These are phyloP conservation scores for Huntiella bhutanensis DNA, from an alignment of 2,329 filamentous ascomycete species.

Conservation along the genomic window DNA sequence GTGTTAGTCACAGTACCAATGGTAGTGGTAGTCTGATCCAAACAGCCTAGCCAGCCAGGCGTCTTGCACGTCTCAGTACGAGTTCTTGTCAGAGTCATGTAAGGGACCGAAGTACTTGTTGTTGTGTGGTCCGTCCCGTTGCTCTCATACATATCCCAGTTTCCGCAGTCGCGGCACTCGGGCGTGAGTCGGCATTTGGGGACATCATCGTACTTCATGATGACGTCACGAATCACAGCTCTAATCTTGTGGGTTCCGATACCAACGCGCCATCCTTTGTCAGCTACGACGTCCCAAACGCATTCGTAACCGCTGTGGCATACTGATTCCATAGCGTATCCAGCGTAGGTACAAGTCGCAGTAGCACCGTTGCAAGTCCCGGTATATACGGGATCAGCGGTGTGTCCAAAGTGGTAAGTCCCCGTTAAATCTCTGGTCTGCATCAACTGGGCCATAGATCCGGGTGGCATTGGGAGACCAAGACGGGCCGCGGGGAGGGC, in stretches of 20 bases:
- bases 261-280: constrained; percentile 82
- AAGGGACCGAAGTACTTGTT: constrained; percentile 28
- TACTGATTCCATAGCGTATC: constrained; percentile 83
- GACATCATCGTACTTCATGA: constrained; percentile 64
- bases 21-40: constrained; percentile 42
- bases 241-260: constrained; percentile 83
- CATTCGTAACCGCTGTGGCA: constrained; percentile 83
- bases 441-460: constrained; percentile 48
- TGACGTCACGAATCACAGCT: constrained; percentile 70
- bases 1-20: constrained; percentile 13
- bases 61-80: constrained; percentile 77
- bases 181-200: constrained; percentile 57
- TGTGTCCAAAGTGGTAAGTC: constrained; percentile 82
- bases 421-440: constrained; percentile 58
- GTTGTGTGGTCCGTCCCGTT: constrained; percentile 65
- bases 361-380: constrained; percentile 83
- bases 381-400: constrained; percentile 86
- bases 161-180: constrained; percentile 73
- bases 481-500: constrained; percentile 70
- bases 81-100: constrained; percentile 42
- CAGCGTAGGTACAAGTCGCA: constrained; percentile 73
- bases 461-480: constrained; percentile 70
- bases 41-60: constrained; percentile 77
- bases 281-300: constrained; percentile 77
- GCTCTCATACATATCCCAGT: constrained; percentile 90